A percentile compares a stretch with the other conserved stretches of the same genome.
These are phyloP conservation scores for Setaria viridis DNA, from an alignment of 202 grass and related monocot genomes.

Conservation along the genomic window DNA sequence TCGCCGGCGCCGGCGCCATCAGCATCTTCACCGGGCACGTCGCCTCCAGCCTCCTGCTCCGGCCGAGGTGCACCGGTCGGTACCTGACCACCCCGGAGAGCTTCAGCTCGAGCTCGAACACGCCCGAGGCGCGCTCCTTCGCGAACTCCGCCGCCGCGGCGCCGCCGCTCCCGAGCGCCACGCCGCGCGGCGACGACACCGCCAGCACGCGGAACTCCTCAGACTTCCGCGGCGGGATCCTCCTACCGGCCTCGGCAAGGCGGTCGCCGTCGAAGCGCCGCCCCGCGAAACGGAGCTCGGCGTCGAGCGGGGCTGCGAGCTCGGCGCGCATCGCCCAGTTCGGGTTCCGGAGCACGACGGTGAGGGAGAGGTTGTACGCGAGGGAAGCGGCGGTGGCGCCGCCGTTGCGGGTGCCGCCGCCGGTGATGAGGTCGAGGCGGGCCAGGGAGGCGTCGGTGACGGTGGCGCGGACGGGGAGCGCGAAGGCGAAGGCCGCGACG, in stretches of 20 bases:
- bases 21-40: constrained; percentile 40
- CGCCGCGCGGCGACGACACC: background rate
- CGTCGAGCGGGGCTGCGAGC: constrained; percentile 1
- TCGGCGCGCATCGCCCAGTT: constrained; percentile 29
- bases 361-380: constrained; percentile 18
- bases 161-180: background rate
- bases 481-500: background rate
- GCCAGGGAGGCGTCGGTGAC: background rate
- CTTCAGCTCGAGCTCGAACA: constrained; percentile 26
- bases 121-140: background rate
- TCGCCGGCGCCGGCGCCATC: background rate
- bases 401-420: background rate
- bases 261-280: background rate
- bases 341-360: background rate
- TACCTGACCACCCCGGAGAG: constrained; percentile 22
- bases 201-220: constrained; percentile 8
- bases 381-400: background rate
- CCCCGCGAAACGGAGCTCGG: constrained; percentile 27
- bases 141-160: background rate
- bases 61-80: constrained; percentile 18
- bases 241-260: background rate
- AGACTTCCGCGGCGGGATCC: background rate
- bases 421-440: background rate
- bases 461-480: background rate
- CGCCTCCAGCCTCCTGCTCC: background rate